Percentiles rank a stretch among this genome's conserved stretches.
Conservation (phyloP, 2,329 filamentous ascomycete genomes). For the Chrysoporthe deuterocubensis region DNA sequence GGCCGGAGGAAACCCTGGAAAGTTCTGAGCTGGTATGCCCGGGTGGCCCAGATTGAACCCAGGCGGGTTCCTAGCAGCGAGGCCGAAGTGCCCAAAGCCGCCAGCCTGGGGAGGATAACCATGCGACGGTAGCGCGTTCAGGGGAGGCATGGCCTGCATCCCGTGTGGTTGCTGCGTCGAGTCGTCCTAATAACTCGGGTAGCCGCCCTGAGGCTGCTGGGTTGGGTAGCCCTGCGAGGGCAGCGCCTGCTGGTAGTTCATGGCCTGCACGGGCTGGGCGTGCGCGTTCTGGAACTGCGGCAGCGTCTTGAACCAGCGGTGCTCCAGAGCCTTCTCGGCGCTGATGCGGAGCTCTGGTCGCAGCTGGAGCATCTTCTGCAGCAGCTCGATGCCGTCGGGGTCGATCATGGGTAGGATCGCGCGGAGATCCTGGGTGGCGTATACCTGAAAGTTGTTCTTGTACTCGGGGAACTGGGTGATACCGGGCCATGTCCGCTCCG, state of each 20-base stretch:
- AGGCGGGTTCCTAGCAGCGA: neutral
- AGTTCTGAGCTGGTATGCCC: neutral
- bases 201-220: conserved; percentile 25
- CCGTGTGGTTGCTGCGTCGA: neutral
- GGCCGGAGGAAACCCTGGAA: neutral
- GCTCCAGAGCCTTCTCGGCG: conserved; percentile 81
- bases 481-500: conserved; percentile 92
- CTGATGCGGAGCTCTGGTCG: conserved; percentile 90
- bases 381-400: conserved; percentile 79
- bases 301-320: conserved; percentile 85
- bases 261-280: conserved; percentile 42
- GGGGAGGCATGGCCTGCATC: neutral
- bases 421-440: conserved; percentile 87
- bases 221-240: conserved; percentile 41
- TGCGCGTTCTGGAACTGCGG: conserved; percentile 56
- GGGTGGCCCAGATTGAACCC: neutral
- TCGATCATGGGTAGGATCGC: conserved; percentile 91
- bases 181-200: conserved; percentile 13
- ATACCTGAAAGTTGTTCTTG: conserved; percentile 93
- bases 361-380: conserved; percentile 90
- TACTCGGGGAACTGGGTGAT: conserved; percentile 97
- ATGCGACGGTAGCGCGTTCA: neutral
- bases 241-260: conserved; percentile 45
- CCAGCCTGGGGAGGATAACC: neutral
- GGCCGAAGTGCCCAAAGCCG: neutral